Evolutionary conservation across 768 basidiomycete species (phyloP).

Genomic region (Podaxis sp.): DNA sequence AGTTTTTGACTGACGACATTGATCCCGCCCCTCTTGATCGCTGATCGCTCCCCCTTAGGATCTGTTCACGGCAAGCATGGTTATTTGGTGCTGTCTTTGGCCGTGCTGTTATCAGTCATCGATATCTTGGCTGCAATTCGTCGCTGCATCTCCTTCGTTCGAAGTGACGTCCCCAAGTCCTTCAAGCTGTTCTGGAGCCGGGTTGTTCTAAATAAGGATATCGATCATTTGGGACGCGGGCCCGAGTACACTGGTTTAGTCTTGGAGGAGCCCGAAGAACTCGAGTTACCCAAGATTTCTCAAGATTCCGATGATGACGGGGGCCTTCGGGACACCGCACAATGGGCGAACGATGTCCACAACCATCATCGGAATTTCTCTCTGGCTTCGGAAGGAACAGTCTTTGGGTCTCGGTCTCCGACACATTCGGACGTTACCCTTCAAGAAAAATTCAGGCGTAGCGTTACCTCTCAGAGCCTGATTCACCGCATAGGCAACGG

Average conservation of each 20-base stretch:
- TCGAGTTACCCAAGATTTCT: slow-evolving; percentile 40
- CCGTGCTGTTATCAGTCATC: slow-evolving; percentile 32
- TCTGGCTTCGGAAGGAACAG: slow-evolving; percentile 45
- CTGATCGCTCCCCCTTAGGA: slow-evolving; percentile 21
- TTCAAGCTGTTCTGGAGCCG: slow-evolving; percentile 50
- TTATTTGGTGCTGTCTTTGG: slow-evolving; percentile 38
- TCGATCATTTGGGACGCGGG: slow-evolving; percentile 18
- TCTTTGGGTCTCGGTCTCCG: slow-evolving; percentile 46
- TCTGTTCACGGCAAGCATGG: slow-evolving; percentile 61
- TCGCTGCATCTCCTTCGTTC: slow-evolving; percentile 49
- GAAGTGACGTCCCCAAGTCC: slow-evolving; percentile 35
- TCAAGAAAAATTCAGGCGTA: slow-evolving; percentile 30
- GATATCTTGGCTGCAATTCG: slow-evolving; percentile 50
- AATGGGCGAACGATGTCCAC: slow-evolving; percentile 50
- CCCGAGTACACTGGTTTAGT: slow-evolving; percentile 61
- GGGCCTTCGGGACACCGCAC: slow-evolving; percentile 36
- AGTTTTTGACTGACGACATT: slow-evolving; percentile 15
- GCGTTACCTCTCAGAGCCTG: slow-evolving; percentile 18
- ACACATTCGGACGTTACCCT: slow-evolving; percentile 56
- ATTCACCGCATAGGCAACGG: slow-evolving; percentile 39
- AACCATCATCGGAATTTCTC: slow-evolving; percentile 42
- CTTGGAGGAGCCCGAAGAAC: slow-evolving; percentile 50
- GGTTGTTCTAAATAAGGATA: slow-evolving; percentile 49
- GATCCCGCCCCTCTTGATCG: neutral
- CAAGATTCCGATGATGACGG: slow-evolving; percentile 27